Evolutionary conservation across 176 grass and related monocot species (phyloP).

Genomic region (Bothriochloa decipiens): DNA sequence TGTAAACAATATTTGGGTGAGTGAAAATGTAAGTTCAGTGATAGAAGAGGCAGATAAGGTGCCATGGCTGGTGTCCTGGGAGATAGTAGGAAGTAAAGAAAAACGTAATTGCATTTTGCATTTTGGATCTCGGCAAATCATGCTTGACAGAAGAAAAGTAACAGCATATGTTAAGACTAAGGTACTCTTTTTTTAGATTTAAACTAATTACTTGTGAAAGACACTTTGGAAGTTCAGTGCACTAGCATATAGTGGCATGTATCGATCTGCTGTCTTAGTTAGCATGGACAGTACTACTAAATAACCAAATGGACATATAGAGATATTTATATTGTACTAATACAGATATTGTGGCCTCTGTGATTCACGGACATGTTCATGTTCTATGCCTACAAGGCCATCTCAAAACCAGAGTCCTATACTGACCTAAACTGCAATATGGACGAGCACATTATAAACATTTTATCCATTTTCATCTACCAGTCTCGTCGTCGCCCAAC

Average conservation of each 20-base stretch:
- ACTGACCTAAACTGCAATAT: conserved; percentile 3
- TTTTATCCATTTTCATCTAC: neutral
- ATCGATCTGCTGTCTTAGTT: neutral
- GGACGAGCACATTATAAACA: neutral
- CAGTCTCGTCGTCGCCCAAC: neutral
- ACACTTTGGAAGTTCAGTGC: neutral
- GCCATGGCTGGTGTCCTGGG: neutral
- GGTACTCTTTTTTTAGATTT: neutral
- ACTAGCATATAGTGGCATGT: neutral
- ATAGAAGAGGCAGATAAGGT: neutral
- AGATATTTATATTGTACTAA: neutral
- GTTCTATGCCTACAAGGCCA: neutral
- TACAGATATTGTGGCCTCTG: neutral
- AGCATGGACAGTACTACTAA: neutral
- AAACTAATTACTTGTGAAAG: neutral
- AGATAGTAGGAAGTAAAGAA: neutral
- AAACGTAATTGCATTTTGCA: neutral
- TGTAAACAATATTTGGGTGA: too few species aligned
- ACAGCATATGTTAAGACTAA: neutral
- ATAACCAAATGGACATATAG: neutral
- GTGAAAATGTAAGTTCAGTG: neutral
- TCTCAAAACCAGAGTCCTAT: neutral
- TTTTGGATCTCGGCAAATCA: neutral
- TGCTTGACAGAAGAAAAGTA: neutral
- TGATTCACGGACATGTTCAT: neutral